These are phyloP conservation scores for Sisymbrium altissimum DNA, from an alignment of 345 rosid species.

Conservation along the genomic window DNA sequence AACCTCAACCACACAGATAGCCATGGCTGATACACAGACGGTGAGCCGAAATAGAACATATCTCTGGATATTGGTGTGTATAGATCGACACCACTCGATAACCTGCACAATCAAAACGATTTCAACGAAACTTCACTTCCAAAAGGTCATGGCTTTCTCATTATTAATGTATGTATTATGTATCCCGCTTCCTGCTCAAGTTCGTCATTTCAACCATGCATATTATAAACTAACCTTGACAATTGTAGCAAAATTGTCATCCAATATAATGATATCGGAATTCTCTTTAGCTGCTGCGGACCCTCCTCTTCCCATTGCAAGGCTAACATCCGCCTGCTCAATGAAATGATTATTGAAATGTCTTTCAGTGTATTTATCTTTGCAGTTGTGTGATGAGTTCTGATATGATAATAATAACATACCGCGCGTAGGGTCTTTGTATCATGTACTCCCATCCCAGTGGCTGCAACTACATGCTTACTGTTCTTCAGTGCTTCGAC, in stretches of 20 bases:
- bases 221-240: slow-evolving; percentile 54
- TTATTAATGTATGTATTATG: background rate
- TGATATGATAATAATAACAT: background rate
- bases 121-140: background rate
- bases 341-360: slow-evolving; percentile 9
- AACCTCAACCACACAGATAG: slow-evolving; percentile 69
- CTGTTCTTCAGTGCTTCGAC: slow-evolving; percentile 66
- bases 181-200: background rate
- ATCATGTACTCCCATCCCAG: slow-evolving; percentile 94
- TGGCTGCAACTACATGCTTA: slow-evolving; percentile 83
- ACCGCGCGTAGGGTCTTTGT: slow-evolving; percentile 72
- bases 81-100: slow-evolving; percentile 81
- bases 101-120: slow-evolving; percentile 39
- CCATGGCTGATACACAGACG: slow-evolving; percentile 66
- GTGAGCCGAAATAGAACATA: slow-evolving; percentile 81
- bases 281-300: slow-evolving; percentile 86
- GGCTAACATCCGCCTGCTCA: slow-evolving; percentile 83
- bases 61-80: slow-evolving; percentile 78
- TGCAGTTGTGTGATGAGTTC: background rate
- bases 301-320: slow-evolving; percentile 83
- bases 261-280: slow-evolving; percentile 77
- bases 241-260: slow-evolving; percentile 71
- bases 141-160: background rate
- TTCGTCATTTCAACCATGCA: background rate
- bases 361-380: background rate